Conservation (phyloP, 441 rosid species). For the Eutrema salsugineum region DNA sequence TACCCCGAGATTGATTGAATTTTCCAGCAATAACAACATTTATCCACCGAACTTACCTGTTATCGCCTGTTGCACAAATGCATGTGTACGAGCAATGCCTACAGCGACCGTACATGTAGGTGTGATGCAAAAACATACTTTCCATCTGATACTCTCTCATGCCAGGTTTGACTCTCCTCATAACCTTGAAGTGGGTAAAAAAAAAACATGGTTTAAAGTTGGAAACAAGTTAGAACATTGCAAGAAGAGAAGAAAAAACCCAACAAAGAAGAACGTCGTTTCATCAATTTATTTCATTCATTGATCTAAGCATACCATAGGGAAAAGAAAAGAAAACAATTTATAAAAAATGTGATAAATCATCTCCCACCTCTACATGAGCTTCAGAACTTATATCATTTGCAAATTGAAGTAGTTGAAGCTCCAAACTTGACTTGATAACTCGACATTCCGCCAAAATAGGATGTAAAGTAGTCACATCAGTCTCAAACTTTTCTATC, state of each 20-base stretch:
- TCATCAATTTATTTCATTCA: not conserved
- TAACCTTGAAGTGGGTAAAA: conserved; percentile 50
- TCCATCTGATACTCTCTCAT: conserved; percentile 96
- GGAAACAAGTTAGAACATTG: not conserved
- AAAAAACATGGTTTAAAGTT: not conserved
- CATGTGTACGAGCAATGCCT: conserved; percentile 97
- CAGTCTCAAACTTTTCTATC: conserved; percentile 61
- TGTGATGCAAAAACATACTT: conserved; percentile 93
- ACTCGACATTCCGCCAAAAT: conserved; percentile 93
- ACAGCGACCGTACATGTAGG: conserved; percentile 93
- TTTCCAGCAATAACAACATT: not conserved
- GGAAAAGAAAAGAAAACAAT: not conserved
- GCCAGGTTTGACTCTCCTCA: conserved; percentile 58
- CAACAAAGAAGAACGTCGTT: not conserved
- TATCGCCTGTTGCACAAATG: conserved; percentile 94
- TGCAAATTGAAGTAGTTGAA: conserved; percentile 84
- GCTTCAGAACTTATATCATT: conserved; percentile 97
- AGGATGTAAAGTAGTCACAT: conserved; percentile 75
- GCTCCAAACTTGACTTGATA: conserved; percentile 74
- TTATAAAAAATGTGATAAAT: not conserved
- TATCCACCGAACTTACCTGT: conserved; percentile 46
- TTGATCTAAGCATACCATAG: not conserved
- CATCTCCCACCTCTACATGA: conserved; percentile 66
- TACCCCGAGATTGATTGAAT: not conserved
- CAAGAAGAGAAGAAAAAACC: not conserved